phyloP scores from a whole-genome alignment of 371 early-diverging fungal genomes.

The Syncephalastrum sp. region DNA sequence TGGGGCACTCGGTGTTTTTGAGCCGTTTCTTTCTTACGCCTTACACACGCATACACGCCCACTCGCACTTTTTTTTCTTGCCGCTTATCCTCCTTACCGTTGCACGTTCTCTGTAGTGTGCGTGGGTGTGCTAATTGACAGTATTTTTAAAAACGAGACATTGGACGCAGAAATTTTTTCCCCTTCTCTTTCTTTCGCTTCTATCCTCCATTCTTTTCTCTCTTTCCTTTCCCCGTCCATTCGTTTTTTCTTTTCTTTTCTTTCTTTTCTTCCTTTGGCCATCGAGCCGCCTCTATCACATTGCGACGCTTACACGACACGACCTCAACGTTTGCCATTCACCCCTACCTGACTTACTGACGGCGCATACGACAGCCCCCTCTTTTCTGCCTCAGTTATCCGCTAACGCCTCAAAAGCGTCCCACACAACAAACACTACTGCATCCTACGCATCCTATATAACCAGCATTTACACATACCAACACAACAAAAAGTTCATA shows the following conservation, averaged over 20 bases:
- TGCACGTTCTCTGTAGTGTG: too few species aligned
- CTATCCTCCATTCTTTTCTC: constrained; percentile 1
- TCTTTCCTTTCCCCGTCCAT: constrained; percentile 10
- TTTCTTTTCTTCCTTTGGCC: not conserved
- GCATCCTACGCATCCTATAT: not conserved
- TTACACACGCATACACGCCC: too few species aligned
- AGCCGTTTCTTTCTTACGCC: too few species aligned
- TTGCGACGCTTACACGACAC: too few species aligned
- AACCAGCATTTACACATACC: not conserved
- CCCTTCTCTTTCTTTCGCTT: constrained; percentile 5
- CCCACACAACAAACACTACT: constrained; percentile 1
- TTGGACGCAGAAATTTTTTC: too few species aligned
- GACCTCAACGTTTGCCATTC: not conserved
- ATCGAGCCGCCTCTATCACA: constrained; percentile 5
- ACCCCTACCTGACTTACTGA: not conserved
- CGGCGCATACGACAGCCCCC: too few species aligned
- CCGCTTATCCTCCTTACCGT: too few species aligned
- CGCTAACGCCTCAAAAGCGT: constrained; percentile 1
- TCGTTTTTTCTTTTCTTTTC: constrained; percentile 7
- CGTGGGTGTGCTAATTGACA: too few species aligned
- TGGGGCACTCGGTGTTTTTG: too few species aligned
- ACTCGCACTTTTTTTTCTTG: too few species aligned
- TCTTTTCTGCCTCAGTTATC: too few species aligned
- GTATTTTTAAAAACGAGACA: too few species aligned
- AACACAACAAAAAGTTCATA: not conserved